A percentile compares a stretch with the other conserved stretches of the same genome.
These are phyloP conservation scores for Neocallimastix lanati DNA, from an alignment of 192 early-diverging fungal species.

Conservation along the genomic window DNA sequence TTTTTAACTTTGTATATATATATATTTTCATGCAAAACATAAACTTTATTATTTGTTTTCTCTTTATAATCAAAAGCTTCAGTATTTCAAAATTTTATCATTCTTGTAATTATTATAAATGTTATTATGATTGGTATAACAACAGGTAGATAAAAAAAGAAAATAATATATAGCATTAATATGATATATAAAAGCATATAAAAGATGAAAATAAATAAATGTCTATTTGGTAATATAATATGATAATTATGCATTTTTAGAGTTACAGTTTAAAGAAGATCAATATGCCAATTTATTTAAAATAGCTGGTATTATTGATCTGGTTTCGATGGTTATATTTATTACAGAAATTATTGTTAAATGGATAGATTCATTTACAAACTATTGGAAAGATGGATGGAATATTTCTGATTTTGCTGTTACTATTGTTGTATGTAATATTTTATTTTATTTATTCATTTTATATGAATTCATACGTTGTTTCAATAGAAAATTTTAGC, in stretches of 20 bases:
- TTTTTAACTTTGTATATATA: too few species aligned
- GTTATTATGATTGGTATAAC: constrained; percentile 3
- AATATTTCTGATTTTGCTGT: constrained; percentile 4
- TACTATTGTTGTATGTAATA: neutral
- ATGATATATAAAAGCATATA: too few species aligned
- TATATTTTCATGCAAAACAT: too few species aligned
- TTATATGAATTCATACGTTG: too few species aligned
- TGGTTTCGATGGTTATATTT: constrained; percentile 1
- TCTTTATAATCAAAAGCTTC: too few species aligned
- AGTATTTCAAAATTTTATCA: constrained; percentile 1
- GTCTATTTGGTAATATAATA: too few species aligned
- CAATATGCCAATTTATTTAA: constrained; percentile 2
- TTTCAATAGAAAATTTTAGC: too few species aligned
- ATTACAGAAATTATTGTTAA: constrained; percentile 4
- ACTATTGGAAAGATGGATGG: constrained; percentile 5
- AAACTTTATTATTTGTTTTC: too few species aligned
- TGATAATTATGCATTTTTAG: too few species aligned
- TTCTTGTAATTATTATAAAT: constrained; percentile 2
- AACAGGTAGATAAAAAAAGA: neutral
- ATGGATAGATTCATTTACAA: constrained; percentile 3
- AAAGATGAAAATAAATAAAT: too few species aligned
- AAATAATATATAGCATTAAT: neutral
- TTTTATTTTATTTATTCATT: too few species aligned
- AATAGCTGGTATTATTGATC: neutral
- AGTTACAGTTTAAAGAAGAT: neutral